Evolutionary conservation across 2,329 filamentous ascomycete species (phyloP).

Genomic region (Verticillium nonalfalfae): DNA sequence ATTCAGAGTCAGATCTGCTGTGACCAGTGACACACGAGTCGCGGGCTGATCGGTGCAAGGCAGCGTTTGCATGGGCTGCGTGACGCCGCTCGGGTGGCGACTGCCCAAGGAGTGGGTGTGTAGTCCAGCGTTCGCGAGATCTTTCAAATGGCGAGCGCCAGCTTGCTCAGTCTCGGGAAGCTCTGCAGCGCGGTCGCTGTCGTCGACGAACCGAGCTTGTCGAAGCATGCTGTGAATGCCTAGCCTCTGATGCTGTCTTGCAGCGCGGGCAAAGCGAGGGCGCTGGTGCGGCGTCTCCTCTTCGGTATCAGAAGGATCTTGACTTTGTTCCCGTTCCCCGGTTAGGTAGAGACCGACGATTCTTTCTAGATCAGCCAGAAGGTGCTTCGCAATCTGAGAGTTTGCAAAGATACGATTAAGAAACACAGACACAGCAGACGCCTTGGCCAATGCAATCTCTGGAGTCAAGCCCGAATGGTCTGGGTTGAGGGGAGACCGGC

Average conservation of each 20-base stretch:
- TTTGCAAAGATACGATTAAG: background rate
- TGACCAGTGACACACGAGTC: background rate
- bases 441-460: background rate
- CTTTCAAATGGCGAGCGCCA: background rate
- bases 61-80: background rate
- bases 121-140: background rate
- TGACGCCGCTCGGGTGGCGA: background rate
- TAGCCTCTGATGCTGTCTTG: slow-evolving; percentile 24
- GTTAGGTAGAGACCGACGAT: background rate
- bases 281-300: slow-evolving; percentile 12
- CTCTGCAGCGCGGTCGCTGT: slow-evolving; percentile 23
- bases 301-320: slow-evolving; percentile 5
- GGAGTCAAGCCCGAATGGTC: slow-evolving; percentile 7
- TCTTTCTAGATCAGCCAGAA: background rate
- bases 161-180: background rate
- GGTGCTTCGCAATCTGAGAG: background rate
- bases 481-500: slow-evolving; percentile 13
- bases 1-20: background rate
- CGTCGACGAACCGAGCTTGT: slow-evolving; percentile 31
- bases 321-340: background rate
- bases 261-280: slow-evolving; percentile 18
- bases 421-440: background rate
- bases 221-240: slow-evolving; percentile 32
- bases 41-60: background rate
- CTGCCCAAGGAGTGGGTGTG: background rate